Evolutionary conservation across 2,329 filamentous ascomycete species (phyloP), one percentile per base, ranked within the genome.

Genomic region (Coleophoma crateriformis): DNA sequence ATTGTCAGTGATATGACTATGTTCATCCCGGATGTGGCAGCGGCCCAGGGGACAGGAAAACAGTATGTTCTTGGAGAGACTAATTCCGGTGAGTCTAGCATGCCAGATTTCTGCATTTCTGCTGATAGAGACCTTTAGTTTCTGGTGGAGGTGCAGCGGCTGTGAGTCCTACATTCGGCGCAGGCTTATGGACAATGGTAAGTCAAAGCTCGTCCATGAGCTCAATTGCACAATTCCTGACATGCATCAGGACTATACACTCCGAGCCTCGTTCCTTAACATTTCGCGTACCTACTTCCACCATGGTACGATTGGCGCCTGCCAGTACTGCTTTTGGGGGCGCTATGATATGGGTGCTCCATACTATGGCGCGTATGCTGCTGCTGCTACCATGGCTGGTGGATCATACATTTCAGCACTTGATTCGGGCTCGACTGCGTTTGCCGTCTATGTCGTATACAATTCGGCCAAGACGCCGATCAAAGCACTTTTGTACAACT

Each of bases 241-340:
- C 13, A 4, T 19, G 3, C 6, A 17, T 12, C 15, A 41, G 38
- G 61, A 63, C 47, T 61, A 63, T 34, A 45, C 51, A 2, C 49
- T 63, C 2, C 52, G 52, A 3, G 57, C 59, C 10, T 47, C 54
- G 1, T 20, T 40, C 11, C 22, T 47, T 4, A 55, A 56, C 5
- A 62, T 64, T 35, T 58, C 55, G 19, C 50, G 56, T 6, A 52
- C 51, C 1, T 63, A 62, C 39, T 64, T 59, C 38, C 61, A 64
- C 22, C 61, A 64, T 13, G 60, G 58, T 4, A 64, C 58, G 1
- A 49, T 64, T 4, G 60, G 61, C 3, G 34, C 47, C 3, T 63
- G 76, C 37, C 56, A 60, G n/a, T 62, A 64, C 35, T 63, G 61
- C 43, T 64, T 55, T 52, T 64, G 59, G 59, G 61, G 60, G 2